Conservation (phyloP, 768 basidiomycete genomes). For the Suillus paluster region DNA sequence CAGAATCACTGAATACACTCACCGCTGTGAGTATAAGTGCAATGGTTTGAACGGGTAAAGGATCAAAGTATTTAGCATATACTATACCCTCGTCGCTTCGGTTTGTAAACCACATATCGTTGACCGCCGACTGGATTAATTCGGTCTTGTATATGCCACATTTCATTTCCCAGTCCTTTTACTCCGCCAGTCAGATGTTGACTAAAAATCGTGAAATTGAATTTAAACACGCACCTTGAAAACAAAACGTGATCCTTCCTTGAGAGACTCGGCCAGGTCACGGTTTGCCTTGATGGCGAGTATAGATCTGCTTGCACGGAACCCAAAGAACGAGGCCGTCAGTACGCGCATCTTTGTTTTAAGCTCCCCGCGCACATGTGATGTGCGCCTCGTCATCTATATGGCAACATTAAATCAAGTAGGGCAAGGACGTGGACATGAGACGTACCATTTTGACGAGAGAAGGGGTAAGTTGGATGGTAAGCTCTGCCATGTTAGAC, state of each 20-base stretch:
- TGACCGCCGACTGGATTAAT: conserved; percentile 28
- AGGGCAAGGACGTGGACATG: background rate
- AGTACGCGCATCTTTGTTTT: conserved; percentile 11
- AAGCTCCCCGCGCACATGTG: conserved; percentile 13
- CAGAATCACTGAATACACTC: background rate
- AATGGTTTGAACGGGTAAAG: conserved; percentile 12
- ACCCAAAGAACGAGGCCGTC: conserved; percentile 4
- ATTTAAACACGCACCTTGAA: conserved; percentile 9
- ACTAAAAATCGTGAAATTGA: background rate
- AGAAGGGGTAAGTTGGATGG: conserved; percentile 6
- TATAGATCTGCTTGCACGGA: background rate
- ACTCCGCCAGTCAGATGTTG: background rate
- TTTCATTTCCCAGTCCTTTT: conserved; percentile 8
- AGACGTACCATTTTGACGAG: conserved; percentile 6
- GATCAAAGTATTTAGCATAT: conserved; percentile 27
- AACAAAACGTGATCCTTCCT: conserved; percentile 11
- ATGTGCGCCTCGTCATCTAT: conserved; percentile 5
- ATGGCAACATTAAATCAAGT: background rate
- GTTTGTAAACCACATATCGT: conserved; percentile 33
- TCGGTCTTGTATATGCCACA: conserved; percentile 29
- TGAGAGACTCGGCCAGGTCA: conserved; percentile 7
- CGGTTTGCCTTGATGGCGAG: conserved; percentile 4
- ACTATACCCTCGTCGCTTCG: conserved; percentile 28
- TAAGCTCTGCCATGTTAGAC: background rate
- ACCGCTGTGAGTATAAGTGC: conserved; percentile 9